phyloP scores from a whole-genome alignment of 768 basidiomycete genomes.

The Lactarius sanguifluus region DNA sequence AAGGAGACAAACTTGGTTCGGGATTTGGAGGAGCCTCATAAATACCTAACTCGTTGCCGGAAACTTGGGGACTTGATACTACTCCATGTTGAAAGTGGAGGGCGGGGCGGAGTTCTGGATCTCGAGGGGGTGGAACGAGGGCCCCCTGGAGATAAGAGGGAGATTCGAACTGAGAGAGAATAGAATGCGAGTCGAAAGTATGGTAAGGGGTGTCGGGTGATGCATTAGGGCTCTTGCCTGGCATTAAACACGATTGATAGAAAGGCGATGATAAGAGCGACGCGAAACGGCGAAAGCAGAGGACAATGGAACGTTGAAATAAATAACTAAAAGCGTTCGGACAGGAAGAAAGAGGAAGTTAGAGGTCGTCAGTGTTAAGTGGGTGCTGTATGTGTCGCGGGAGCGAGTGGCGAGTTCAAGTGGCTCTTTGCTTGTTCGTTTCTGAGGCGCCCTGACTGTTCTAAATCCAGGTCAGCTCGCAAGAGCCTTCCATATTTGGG shows the following conservation, averaged over 20 bases:
- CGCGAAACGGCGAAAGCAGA: background rate
- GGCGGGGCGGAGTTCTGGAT: background rate
- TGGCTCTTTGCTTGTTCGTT: background rate
- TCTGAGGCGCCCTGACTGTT: background rate
- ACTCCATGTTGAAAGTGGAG: constrained; percentile 1
- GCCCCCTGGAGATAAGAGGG: background rate
- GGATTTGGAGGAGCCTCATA: constrained; percentile 13
- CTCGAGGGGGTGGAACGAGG: background rate
- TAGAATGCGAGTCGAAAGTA: constrained; percentile 19
- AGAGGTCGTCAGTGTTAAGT: background rate
- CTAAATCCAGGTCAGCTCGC: background rate
- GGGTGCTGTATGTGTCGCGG: constrained; percentile 2
- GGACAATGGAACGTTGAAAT: constrained; percentile 11
- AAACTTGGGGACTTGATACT: background rate
- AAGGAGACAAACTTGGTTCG: constrained; percentile 17
- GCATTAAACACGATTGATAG: constrained; percentile 28
- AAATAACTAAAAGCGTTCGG: constrained; percentile 7
- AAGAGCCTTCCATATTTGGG: constrained; percentile 12
- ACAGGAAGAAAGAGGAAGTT: background rate
- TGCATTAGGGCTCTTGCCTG: constrained; percentile 23
- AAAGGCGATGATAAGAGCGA: background rate
- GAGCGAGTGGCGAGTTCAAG: background rate
- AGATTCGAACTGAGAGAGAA: constrained; percentile 25
- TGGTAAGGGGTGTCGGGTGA: constrained; percentile 19
- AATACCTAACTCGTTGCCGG: constrained; percentile 20